Evolutionary conservation across 2,329 filamentous ascomycete genomes (phyloP), one percentile per base, ranked within the genome.

Genomic region (Fusarium sp.): DNA sequence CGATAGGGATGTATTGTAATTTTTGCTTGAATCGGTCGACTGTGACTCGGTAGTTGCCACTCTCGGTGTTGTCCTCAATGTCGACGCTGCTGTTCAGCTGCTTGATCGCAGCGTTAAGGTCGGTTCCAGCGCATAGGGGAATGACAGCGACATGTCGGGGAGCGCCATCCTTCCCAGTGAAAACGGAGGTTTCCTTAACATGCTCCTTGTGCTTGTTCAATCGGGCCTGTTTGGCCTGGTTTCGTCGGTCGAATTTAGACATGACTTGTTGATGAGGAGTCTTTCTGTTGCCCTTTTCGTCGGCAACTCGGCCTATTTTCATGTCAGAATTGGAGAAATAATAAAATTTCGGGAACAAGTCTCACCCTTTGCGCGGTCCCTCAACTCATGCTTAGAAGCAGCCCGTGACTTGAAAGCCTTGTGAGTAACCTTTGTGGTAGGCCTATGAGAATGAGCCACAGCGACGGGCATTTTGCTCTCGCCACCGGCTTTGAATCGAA

Each of bases 21-120:
- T 93, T 97, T 81, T 98, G 96, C 86, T 97, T 97, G 86, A 98
- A 99, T 37, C 96, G 90, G 70, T 97, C 95, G 77, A 98, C 87
- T 12, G 91, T 87, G 33, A 95, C 91, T 64, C 90, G 90, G 60
- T 90, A 86, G 59, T 87, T 89, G 69, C 88, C 86, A 43, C 89
- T 85, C 6, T 88, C 85, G 35, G 92, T 83, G 40, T 92, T 89
- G 58, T 88, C 85, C 63, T 94, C 89, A 63, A 97, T 88, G 79
- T 97, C 96, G 54, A 98, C 85, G 79, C 95, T 96, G 52, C 85
- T 84, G 81, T 95, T 97, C 77, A 99, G 83, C 72, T 88, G 88
- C 72, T 86, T 86, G 56, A 97, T 90, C 9, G 93, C 92, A 2
- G 87, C 86, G 28, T 88, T 83, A 42, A 90, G 86, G 75, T 96